These are phyloP conservation scores for Escovopsis sp. DNA, from an alignment of 2,329 filamentous ascomycete species.

Conservation along the genomic window DNA sequence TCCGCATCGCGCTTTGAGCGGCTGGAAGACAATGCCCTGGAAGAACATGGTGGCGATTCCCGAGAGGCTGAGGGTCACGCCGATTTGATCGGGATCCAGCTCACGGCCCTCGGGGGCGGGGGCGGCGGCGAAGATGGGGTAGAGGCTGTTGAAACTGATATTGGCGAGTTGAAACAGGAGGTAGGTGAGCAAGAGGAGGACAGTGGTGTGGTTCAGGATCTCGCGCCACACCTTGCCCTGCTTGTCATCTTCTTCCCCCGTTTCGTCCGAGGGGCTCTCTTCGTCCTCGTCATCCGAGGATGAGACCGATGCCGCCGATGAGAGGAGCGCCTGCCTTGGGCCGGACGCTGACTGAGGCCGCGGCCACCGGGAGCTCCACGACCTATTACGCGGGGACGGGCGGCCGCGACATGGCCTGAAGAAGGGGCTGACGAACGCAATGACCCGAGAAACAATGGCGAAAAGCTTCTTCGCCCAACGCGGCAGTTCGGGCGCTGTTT, in stretches of 20 bases:
- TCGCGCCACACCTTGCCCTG: conserved; percentile 26
- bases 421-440: background rate
- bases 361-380: conserved; percentile 27
- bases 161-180: conserved; percentile 89
- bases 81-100: conserved; percentile 66
- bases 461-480: conserved; percentile 19
- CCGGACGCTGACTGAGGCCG: conserved; percentile 9
- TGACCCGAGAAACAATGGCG: background rate
- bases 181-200: conserved; percentile 72
- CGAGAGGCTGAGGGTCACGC: conserved; percentile 70
- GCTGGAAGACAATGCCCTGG: conserved; percentile 73
- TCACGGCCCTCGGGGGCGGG: conserved; percentile 60
- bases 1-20: conserved; percentile 61
- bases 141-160: conserved; percentile 88
- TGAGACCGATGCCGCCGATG: conserved; percentile 5
- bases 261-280: conserved; percentile 4
- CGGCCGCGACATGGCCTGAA: conserved; percentile 11
- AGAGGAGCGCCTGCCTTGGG: conserved; percentile 16
- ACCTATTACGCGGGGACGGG: conserved; percentile 13
- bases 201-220: conserved; percentile 64
- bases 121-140: conserved; percentile 79
- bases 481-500: conserved; percentile 17
- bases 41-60: conserved; percentile 79
- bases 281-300: conserved; percentile 12
- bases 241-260: conserved; percentile 1